Conservation (phyloP, 805 yeast species). For the Danielozyma ontarioensis region DNA sequence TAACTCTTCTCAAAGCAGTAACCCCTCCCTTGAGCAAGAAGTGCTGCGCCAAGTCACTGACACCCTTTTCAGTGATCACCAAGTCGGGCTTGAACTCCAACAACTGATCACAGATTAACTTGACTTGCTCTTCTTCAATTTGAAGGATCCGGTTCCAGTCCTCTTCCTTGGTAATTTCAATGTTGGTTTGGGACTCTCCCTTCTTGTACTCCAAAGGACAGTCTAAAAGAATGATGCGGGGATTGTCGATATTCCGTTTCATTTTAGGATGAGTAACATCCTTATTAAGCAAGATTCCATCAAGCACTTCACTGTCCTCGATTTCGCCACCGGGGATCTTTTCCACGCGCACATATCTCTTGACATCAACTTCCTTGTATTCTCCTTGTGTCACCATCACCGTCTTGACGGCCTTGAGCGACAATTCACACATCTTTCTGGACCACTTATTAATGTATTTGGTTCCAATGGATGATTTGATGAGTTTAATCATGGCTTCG, state of each 20-base stretch:
- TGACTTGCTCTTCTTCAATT: constrained; percentile 97
- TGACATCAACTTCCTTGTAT: constrained; percentile 82
- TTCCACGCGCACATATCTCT: constrained; percentile 89
- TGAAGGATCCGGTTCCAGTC: constrained; percentile 95
- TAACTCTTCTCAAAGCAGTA: constrained; percentile 87
- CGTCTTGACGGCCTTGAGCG: constrained; percentile 82
- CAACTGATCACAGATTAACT: constrained; percentile 77
- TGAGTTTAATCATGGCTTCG: constrained; percentile 77
- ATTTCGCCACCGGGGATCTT: constrained; percentile 98
- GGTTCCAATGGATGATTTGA: constrained; percentile 91
- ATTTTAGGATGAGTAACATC: constrained; percentile 99
- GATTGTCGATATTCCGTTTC: constrained; percentile 85
- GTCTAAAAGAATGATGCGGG: constrained; percentile 83
- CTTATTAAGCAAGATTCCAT: constrained; percentile 89
- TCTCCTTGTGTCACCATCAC: constrained; percentile 60
- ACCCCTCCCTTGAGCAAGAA: constrained; percentile 90
- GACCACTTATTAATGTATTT: constrained; percentile 92
- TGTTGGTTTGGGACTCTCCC: constrained; percentile 98
- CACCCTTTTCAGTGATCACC: constrained; percentile 97
- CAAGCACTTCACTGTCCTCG: constrained; percentile 79
- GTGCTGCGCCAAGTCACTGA: constrained; percentile 96
- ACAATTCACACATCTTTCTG: constrained; percentile 80
- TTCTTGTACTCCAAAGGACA: constrained; percentile 97
- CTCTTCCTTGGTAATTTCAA: constrained; percentile 91
- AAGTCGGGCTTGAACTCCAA: constrained; percentile 85